phyloP scores from a whole-genome alignment of 129 eudicot species.

The Flaveria bidentis region DNA sequence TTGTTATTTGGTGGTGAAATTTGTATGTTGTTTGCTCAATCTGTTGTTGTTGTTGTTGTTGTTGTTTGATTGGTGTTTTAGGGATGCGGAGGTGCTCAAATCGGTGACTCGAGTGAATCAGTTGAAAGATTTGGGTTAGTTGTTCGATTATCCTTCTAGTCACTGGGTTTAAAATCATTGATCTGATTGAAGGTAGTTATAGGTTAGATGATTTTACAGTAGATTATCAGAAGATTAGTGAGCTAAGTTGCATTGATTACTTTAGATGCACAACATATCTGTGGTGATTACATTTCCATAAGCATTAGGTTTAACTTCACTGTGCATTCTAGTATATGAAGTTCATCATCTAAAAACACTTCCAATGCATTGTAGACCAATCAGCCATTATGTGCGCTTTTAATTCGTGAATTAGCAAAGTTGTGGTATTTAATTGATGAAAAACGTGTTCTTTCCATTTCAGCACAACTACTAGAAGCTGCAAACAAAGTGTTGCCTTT shows the following conservation, averaged over 20 bases:
- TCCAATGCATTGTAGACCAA: not conserved
- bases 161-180: too few relatives aligned
- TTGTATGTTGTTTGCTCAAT: not conserved
- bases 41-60: not conserved
- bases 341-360: not conserved
- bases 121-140: conserved; percentile 83
- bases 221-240: too few relatives aligned
- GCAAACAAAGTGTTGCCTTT: conserved; percentile 83
- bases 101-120: conserved; percentile 88
- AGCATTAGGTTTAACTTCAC: not conserved
- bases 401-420: not conserved
- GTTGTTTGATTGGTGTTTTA: conserved; percentile 32
- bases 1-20: not conserved
- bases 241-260: too few relatives aligned
- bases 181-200: not conserved
- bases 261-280: not conserved
- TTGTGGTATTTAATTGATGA: not conserved
- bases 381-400: not conserved
- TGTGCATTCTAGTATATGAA: not conserved
- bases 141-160: not conserved
- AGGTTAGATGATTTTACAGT: not conserved
- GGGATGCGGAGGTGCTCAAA: conserved; percentile 91
- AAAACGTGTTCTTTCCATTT: conserved; percentile 25
- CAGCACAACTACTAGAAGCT: conserved; percentile 81
- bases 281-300: not conserved